Conservation (phyloP, 2,329 filamentous ascomycete species). For the Thielaviopsis ethacetica region DNA sequence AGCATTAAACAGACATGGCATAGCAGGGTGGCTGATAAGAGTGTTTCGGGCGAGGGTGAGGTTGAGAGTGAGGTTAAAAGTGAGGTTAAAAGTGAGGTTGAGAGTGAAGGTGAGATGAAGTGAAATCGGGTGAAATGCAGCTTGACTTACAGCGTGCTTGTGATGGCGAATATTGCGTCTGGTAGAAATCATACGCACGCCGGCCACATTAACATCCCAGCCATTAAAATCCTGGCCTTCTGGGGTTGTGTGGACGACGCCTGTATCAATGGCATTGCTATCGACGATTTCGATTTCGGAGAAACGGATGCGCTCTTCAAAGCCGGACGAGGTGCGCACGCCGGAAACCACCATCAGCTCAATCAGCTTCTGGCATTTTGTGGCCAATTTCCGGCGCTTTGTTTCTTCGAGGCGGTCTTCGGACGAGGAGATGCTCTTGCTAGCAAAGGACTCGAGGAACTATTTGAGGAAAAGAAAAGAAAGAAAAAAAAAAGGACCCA, state of each 20-base stretch:
- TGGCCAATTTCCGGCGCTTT: slow-evolving; percentile 78
- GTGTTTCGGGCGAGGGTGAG: background rate
- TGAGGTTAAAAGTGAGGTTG: background rate
- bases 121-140: background rate
- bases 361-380: slow-evolving; percentile 87
- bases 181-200: slow-evolving; percentile 61
- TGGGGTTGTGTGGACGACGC: slow-evolving; percentile 70
- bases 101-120: background rate
- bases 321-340: slow-evolving; percentile 85
- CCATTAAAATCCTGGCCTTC: slow-evolving; percentile 87
- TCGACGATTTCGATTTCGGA: slow-evolving; percentile 96
- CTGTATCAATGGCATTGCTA: slow-evolving; percentile 77
- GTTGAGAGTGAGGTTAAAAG: background rate
- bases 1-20: background rate
- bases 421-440: slow-evolving; percentile 91
- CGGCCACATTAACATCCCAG: slow-evolving; percentile 93
- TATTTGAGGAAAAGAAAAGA: slow-evolving; percentile 19
- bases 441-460: slow-evolving; percentile 95
- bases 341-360: slow-evolving; percentile 99
- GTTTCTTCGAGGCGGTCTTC: slow-evolving; percentile 94
- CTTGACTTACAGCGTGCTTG: slow-evolving; percentile 60
- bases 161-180: slow-evolving; percentile 83
- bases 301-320: slow-evolving; percentile 93
- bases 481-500: too few relatives aligned
- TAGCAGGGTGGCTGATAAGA: too few relatives aligned